Conservation (phyloP, 768 basidiomycete genomes). For the Sarcodon sp. region DNA sequence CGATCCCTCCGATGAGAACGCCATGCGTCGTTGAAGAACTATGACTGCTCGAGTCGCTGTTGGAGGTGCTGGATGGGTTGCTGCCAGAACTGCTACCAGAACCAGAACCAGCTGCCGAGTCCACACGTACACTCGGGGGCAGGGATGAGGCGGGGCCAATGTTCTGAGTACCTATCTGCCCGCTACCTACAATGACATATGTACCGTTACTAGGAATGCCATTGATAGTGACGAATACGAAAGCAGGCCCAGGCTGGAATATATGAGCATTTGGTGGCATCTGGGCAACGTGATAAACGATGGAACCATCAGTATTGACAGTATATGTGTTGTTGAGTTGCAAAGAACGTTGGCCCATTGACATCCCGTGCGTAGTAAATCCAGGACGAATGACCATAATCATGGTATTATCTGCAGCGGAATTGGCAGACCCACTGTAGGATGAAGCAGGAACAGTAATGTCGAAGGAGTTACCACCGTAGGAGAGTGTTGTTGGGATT, state of each 20-base stretch:
- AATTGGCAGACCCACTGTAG: constrained; percentile 54
- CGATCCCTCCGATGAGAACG: constrained; percentile 33
- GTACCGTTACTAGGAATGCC: constrained; percentile 78
- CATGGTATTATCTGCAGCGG: constrained; percentile 60
- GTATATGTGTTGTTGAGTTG: constrained; percentile 82
- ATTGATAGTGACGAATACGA: constrained; percentile 72
- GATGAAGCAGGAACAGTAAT: constrained; percentile 53
- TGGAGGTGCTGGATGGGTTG: constrained; percentile 4
- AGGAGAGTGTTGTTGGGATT: constrained; percentile 61
- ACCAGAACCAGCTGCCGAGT: constrained; percentile 16
- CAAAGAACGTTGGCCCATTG: constrained; percentile 74
- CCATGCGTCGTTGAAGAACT: constrained; percentile 22
- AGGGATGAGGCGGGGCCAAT: constrained; percentile 28
- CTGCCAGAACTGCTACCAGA: constrained; percentile 22
- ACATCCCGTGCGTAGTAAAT: constrained; percentile 78
- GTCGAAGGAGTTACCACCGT: constrained; percentile 77
- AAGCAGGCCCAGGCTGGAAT: constrained; percentile 80
- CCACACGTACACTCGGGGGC: constrained; percentile 34
- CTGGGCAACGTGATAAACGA: constrained; percentile 71
- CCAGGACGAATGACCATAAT: constrained; percentile 78
- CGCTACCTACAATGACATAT: constrained; percentile 68
- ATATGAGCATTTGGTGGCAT: constrained; percentile 76
- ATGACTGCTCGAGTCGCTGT: constrained; percentile 4
- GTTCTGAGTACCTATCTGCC: constrained; percentile 64
- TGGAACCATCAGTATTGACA: constrained; percentile 64